A percentile compares a stretch with the other conserved stretches of the same genome.
Conservation (phyloP, 2,329 filamentous ascomycete genomes). For the Aspergillus pseudotamarii region DNA sequence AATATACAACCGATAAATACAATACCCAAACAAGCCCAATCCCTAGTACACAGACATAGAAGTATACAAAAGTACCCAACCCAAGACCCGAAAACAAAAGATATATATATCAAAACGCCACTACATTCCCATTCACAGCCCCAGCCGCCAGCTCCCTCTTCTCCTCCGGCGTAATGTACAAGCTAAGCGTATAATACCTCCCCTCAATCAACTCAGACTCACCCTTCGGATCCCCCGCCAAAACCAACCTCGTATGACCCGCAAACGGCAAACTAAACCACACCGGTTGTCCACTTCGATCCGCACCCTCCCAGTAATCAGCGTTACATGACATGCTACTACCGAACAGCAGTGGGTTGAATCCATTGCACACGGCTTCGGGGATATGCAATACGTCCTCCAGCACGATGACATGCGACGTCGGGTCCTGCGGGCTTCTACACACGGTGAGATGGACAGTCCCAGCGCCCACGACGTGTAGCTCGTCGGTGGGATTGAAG, state of each 20-base stretch:
- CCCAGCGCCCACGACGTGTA: slow-evolving; percentile 34
- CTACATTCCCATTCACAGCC: neutral
- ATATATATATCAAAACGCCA: neutral
- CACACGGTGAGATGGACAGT: slow-evolving; percentile 34
- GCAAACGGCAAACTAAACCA: slow-evolving; percentile 25
- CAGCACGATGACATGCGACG: slow-evolving; percentile 28
- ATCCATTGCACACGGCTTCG: slow-evolving; percentile 37
- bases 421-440: slow-evolving; percentile 21
- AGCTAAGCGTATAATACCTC: slow-evolving; percentile 26
- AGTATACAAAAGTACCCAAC: neutral
- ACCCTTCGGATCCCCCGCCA: slow-evolving; percentile 15
- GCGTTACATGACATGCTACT: slow-evolving; percentile 27
- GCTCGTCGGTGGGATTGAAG: slow-evolving; percentile 27
- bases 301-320: slow-evolving; percentile 25
- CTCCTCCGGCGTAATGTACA: slow-evolving; percentile 27
- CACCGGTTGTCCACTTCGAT: slow-evolving; percentile 16
- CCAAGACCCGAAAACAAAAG: neutral
- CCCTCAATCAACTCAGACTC: slow-evolving; percentile 28
- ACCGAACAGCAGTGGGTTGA: slow-evolving; percentile 28
- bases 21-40: neutral
- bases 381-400: slow-evolving; percentile 40
- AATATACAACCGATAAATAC: neutral
- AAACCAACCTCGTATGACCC: slow-evolving; percentile 21
- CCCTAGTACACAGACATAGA: neutral
- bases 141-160: neutral